A percentile compares a stretch with the other conserved stretches of the same genome.
phyloP scores from a whole-genome alignment of 345 rosid species.

The Cardiospermum halicacabum region DNA sequence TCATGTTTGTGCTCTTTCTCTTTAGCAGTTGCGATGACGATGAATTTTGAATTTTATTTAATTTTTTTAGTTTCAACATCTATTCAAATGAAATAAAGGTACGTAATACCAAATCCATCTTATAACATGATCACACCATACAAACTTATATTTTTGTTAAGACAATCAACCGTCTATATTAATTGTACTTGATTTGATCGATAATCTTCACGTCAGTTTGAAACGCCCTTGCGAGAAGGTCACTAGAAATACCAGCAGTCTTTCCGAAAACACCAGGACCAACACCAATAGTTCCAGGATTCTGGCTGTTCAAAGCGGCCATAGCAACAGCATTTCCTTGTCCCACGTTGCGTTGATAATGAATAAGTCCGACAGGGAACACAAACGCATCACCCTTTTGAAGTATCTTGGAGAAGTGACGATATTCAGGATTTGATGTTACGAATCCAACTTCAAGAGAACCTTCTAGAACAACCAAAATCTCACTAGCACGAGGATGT shows the following conservation, averaged over 20 bases:
- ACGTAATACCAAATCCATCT: too few relatives aligned
- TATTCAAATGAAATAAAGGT: too few relatives aligned
- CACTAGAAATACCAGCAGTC: neutral
- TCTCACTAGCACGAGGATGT: slow-evolving; percentile 8
- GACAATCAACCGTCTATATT: too few relatives aligned
- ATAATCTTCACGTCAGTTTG: neutral
- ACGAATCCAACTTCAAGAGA: slow-evolving; percentile 6
- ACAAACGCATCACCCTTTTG: slow-evolving; percentile 8
- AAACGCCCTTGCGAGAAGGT: slow-evolving; percentile 7
- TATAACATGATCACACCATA: too few relatives aligned
- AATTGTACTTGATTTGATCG: neutral
- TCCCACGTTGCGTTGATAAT: slow-evolving; percentile 11
- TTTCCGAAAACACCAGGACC: slow-evolving; percentile 6
- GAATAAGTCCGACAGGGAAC: slow-evolving; percentile 12
- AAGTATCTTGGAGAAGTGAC: neutral
- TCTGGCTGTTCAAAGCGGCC: slow-evolving; percentile 8
- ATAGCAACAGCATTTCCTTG: neutral
- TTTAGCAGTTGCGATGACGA: too few relatives aligned
- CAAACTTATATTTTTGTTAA: too few relatives aligned
- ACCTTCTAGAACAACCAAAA: neutral
- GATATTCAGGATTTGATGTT: slow-evolving; percentile 8
- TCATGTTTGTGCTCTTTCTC: too few relatives aligned
- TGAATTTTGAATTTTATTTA: too few relatives aligned
- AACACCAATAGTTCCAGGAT: neutral
- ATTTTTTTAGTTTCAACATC: too few relatives aligned